Percentiles rank a stretch among this genome's conserved stretches.
Conservation (phyloP, 2,329 filamentous ascomycete species). For the Pyrenophora tritici-repentis region DNA sequence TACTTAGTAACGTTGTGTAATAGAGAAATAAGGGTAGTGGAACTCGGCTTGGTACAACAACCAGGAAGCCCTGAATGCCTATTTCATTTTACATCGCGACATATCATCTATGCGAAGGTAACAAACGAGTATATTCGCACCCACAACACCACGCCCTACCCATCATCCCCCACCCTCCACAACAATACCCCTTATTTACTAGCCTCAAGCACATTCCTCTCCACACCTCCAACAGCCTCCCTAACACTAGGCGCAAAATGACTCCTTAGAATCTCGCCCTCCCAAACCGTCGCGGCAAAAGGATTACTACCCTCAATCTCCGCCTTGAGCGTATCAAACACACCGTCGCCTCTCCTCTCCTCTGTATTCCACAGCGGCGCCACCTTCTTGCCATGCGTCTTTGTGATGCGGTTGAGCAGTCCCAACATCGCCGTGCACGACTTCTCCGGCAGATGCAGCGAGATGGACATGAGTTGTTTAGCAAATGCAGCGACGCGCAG, state of each 20-base stretch:
- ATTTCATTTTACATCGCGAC: no score
- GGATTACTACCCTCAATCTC: constrained; percentile 88
- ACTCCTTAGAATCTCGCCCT: constrained; percentile 80
- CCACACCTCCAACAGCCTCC: constrained; percentile 63
- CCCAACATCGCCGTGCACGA: constrained; percentile 79
- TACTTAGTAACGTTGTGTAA: no score
- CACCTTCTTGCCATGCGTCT: constrained; percentile 81
- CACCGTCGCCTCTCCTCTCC: constrained; percentile 87
- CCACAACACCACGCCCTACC: no score
- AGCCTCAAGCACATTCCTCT: constrained; percentile 41
- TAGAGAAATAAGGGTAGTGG: no score
- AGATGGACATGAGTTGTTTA: constrained; percentile 83
- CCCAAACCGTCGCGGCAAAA: constrained; percentile 89
- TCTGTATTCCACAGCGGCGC: constrained; percentile 91
- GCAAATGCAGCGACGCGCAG: constrained; percentile 87
- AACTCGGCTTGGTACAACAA: no score
- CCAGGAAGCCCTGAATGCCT: no score
- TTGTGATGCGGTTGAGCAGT: constrained; percentile 76
- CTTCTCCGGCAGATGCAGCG: constrained; percentile 89
- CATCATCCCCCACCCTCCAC: no score
- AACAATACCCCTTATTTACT: constrained; percentile 16
- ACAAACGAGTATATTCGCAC: no score
- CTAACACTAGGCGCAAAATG: constrained; percentile 89
- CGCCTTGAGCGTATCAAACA: constrained; percentile 71
- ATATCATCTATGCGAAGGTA: no score